Evolutionary conservation across 805 yeast genomes (phyloP).

Genomic region (Kluyveromyces starmeri): DNA sequence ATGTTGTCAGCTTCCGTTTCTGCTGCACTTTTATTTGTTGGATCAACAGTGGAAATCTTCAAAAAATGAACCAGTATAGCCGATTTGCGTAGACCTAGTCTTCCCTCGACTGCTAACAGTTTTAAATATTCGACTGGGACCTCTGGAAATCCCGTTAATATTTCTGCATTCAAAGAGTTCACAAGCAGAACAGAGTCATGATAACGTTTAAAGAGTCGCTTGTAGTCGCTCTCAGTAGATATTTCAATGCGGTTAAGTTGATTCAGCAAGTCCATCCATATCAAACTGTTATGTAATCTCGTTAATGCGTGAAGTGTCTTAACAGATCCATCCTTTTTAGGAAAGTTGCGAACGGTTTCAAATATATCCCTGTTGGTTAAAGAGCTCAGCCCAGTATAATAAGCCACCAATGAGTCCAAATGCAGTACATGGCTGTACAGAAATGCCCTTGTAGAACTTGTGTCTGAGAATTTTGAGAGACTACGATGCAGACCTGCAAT

Average conservation of each 20-base stretch:
- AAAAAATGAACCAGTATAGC: constrained; percentile 2
- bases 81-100: constrained; percentile 2
- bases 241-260: neutral
- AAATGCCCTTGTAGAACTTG: neutral
- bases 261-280: neutral
- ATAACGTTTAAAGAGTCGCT: neutral
- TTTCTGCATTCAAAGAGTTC: neutral
- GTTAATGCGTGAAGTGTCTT: constrained; percentile 1
- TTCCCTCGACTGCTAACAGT: neutral
- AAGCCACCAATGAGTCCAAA: constrained; percentile 1
- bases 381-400: constrained; percentile 1
- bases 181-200: neutral
- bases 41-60: neutral
- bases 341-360: constrained; percentile 1
- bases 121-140: neutral
- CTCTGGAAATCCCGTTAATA: neutral
- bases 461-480: neutral
- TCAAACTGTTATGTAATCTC: neutral
- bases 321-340: neutral
- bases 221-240: neutral
- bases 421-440: constrained; percentile 1
- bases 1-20: neutral
- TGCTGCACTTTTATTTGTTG: neutral
- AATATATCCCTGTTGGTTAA: neutral
- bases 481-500: constrained; percentile 2